Evolutionary conservation across 2,329 filamentous ascomycete species (phyloP), one percentile per base, ranked within the genome.

Genomic region (Aspergillus sp.): DNA sequence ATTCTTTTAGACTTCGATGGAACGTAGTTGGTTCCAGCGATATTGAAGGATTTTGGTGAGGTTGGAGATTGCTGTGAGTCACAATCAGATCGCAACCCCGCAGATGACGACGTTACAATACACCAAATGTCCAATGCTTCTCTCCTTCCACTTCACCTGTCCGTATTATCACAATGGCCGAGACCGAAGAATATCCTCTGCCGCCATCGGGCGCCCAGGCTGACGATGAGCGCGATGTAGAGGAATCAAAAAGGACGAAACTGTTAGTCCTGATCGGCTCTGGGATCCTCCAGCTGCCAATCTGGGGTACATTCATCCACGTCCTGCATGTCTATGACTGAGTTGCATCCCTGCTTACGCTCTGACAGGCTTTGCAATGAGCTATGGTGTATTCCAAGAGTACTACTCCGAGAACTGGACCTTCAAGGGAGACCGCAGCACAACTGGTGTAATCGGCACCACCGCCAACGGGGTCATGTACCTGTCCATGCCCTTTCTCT

Each of bases 401-500:
- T 56, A 56, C 21, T 56, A 51, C 31, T 44, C 41, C 27, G 40
- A 56, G 11, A 56, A 51, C 47, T 56, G 47, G 54, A 51, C 54
- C 11, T 45, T 56, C 9, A n/a, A 45, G 19, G 54, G 54, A 23
- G 54, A 56, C 31, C 54, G 54, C 27, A 51, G 54, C 40, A 45
- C 39, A 0, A 56, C 54, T 15, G 54, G 54, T 35, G 27, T 56
- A 3, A 56, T 56, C 17, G 54, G 54, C 4, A 56, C 54, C 3
- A 56, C 54, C n/a, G 54, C 47, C 8, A 56, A 56, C 19, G 54
- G 54, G 8, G 46, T 56, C 54, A 56, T 56, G 54, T 56, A 56
- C 47, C 45, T 56, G 2, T 56, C 53, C 6, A 56, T 56, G 53
- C 53, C 53, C 1, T 50, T 56, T 31, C 53, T 56, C 6, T 56